Evolutionary conservation across 257 asterid genomes (phyloP).

Genomic region (Salvia rosmarinus): DNA sequence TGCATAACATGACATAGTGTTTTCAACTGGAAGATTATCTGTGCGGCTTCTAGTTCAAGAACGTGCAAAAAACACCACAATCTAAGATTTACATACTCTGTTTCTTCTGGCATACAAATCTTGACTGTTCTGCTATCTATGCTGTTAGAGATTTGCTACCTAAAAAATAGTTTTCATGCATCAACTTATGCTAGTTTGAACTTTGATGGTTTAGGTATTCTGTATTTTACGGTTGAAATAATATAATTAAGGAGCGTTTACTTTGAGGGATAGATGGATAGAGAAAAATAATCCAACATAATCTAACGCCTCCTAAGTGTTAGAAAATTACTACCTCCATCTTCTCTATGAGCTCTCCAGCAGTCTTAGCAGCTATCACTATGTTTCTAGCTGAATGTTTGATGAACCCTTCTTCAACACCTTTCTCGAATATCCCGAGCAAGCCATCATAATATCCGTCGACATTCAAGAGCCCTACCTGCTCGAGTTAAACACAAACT

Average conservation of each 20-base stretch:
- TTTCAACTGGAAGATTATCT: not conserved
- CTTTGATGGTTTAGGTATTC: not conserved
- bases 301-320: too few relatives aligned
- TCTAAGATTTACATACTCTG: not conserved
- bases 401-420: slow-evolving; percentile 68
- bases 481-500: slow-evolving; percentile 28
- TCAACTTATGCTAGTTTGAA: not conserved
- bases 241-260: too few relatives aligned
- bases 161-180: not conserved
- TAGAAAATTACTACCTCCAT: slow-evolving; percentile 52
- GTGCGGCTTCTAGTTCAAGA: not conserved
- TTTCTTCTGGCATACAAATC: too few relatives aligned
- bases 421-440: slow-evolving; percentile 65
- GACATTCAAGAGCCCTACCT: slow-evolving; percentile 61
- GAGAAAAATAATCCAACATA: too few relatives aligned
- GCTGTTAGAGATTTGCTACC: not conserved
- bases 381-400: slow-evolving; percentile 54
- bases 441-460: slow-evolving; percentile 69
- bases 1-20: not conserved
- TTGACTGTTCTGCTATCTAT: not conserved
- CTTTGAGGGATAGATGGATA: too few relatives aligned
- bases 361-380: slow-evolving; percentile 53
- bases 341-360: slow-evolving; percentile 54
- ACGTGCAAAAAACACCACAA: not conserved
- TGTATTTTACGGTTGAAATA: not conserved